Conservation (phyloP, 306 rosid genomes). For the Lathyrus sativus region DNA sequence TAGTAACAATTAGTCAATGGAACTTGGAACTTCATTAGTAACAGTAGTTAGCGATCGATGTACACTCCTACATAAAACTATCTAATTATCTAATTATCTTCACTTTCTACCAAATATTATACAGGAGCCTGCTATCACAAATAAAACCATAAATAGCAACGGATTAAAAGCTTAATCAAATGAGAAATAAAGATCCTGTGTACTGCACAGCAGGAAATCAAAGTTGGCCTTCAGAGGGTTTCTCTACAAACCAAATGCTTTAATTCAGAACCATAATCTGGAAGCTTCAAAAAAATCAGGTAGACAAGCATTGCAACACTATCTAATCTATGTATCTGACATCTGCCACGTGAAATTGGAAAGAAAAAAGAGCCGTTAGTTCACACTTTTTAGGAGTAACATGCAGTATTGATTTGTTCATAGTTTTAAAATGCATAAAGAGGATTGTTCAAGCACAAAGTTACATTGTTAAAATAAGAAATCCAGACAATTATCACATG, state of each 20-base stretch:
- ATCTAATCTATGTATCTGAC: conserved; percentile 37
- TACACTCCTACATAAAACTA: conserved; percentile 50
- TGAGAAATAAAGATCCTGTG: conserved; percentile 35
- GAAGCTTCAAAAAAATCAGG: conserved; percentile 36
- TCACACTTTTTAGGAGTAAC: background rate
- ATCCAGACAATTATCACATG: background rate
- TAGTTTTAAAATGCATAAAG: conserved; percentile 1
- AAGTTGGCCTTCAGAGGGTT: conserved; percentile 38
- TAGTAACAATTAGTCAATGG: conserved; percentile 38
- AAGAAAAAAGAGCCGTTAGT: background rate
- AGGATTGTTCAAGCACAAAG: conserved; percentile 1
- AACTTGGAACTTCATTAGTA: conserved; percentile 39
- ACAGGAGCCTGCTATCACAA: conserved; percentile 49
- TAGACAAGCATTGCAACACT: conserved; percentile 29
- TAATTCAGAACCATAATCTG: conserved; percentile 22
- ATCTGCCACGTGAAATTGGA: conserved; percentile 30
- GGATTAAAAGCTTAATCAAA: conserved; percentile 16
- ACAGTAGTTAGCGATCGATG: conserved; percentile 62
- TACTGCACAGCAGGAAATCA: conserved; percentile 40
- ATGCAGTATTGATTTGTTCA: conserved; percentile 21
- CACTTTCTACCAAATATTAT: conserved; percentile 60
- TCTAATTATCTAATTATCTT: conserved; percentile 49
- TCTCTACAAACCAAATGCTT: conserved; percentile 23
- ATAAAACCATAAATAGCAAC: conserved; percentile 29
- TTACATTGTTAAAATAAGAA: conserved; percentile 6